Percentiles rank a stretch among this genome's conserved stretches.
phyloP scores from a whole-genome alignment of 768 basidiomycete species.

The Suillus americanus region DNA sequence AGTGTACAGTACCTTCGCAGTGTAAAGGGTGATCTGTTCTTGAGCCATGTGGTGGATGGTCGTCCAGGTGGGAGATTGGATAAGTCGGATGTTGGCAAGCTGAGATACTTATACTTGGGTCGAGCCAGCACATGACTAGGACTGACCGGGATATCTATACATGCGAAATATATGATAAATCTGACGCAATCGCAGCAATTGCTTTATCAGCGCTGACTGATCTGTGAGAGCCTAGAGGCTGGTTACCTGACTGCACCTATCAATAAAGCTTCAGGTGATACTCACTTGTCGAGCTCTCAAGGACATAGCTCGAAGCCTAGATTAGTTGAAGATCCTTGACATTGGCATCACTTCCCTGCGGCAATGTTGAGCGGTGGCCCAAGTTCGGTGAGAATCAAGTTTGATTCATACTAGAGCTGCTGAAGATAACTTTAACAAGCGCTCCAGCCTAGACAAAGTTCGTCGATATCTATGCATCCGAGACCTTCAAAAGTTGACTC shows the following conservation, averaged over 20 bases:
- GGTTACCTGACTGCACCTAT: too few relatives aligned
- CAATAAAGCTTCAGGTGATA: not conserved
- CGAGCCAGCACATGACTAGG: not conserved
- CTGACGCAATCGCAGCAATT: not conserved
- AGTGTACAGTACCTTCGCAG: constrained; percentile 40
- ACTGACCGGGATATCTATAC: not conserved
- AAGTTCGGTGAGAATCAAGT: too few relatives aligned
- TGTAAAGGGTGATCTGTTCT: constrained; percentile 43
- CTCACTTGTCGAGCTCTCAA: not conserved
- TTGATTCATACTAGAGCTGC: too few relatives aligned
- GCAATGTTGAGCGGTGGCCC: too few relatives aligned
- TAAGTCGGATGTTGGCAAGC: not conserved
- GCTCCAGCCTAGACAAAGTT: too few relatives aligned
- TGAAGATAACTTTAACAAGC: too few relatives aligned
- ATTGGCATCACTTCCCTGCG: too few relatives aligned
- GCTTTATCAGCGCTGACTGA: not conserved
- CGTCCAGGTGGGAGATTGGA: not conserved
- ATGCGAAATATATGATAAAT: not conserved
- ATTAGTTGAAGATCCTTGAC: too few relatives aligned
- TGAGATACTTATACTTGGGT: not conserved
- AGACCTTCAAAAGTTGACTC: too few relatives aligned
- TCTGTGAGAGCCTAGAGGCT: too few relatives aligned
- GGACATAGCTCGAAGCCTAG: not conserved
- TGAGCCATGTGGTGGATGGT: constrained; percentile 2
- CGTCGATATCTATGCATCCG: too few relatives aligned